Evolutionary conservation across 352 stramenopile genomes (phyloP).

Genomic region (Globisporangium paroecandrum): DNA sequence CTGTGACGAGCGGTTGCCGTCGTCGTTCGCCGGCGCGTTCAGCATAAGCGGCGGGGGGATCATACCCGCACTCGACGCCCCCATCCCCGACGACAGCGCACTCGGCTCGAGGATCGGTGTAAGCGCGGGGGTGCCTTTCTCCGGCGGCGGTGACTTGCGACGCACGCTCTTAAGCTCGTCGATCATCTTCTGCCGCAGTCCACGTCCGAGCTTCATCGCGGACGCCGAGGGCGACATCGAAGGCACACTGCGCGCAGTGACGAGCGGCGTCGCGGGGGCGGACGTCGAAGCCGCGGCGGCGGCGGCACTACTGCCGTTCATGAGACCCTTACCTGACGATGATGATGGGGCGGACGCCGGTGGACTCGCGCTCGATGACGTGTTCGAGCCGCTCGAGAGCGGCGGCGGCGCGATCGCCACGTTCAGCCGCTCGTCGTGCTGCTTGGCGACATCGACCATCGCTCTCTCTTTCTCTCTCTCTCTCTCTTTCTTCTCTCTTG

Average conservation of each 20-base stretch:
- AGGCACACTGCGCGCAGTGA: constrained; percentile 1
- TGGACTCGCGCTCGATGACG: background rate
- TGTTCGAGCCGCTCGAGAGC: constrained; percentile 2
- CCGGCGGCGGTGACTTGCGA: constrained; percentile 26
- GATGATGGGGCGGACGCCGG: background rate
- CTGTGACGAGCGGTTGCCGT: background rate
- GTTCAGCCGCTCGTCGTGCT: constrained; percentile 1
- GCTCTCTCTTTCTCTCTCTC: background rate
- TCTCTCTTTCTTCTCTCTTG: background rate
- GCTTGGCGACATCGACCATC: constrained; percentile 7
- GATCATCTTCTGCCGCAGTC: constrained; percentile 55
- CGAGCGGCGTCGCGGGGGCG: constrained; percentile 4
- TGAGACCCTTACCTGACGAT: background rate
- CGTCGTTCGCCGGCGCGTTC: constrained; percentile 13
- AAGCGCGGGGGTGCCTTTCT: constrained; percentile 19
- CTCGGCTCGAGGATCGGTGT: constrained; percentile 25
- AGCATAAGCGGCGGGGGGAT: constrained; percentile 31
- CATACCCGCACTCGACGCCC: background rate
- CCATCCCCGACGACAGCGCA: background rate
- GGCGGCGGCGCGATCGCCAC: background rate
- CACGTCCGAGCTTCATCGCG: constrained; percentile 18
- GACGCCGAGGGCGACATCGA: constrained; percentile 12
- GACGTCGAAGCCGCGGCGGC: background rate
- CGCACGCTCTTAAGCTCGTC: constrained; percentile 71
- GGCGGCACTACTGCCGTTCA: background rate